Evolutionary conservation across 176 grass and related monocot genomes (phyloP).

Genomic region (Lolium perenne): DNA sequence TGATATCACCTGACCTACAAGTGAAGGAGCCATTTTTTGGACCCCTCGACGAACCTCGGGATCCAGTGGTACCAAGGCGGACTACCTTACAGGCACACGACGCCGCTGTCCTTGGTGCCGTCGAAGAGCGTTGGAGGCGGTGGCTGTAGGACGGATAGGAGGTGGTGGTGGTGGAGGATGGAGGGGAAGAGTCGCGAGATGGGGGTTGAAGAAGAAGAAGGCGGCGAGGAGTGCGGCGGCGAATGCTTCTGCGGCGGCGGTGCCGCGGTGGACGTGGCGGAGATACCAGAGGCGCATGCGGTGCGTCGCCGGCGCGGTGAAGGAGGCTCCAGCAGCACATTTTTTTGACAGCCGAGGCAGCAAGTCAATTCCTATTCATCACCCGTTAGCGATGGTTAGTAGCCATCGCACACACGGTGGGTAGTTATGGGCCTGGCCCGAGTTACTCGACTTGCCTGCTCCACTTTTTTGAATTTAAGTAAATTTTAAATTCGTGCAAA

Average conservation of each 20-base stretch:
- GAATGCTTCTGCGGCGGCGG: neutral
- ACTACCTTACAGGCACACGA: slow-evolving; percentile 70
- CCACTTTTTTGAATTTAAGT: no score
- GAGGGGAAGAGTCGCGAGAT: neutral
- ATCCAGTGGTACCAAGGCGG: slow-evolving; percentile 69
- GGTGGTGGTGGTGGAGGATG: neutral
- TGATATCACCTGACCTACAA: slow-evolving; percentile 36
- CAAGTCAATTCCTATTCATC: no score
- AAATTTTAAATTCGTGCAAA: no score
- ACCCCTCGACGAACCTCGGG: slow-evolving; percentile 62
- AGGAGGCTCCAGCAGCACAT: neutral
- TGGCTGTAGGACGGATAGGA: slow-evolving; percentile 43
- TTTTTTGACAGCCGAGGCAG: neutral
- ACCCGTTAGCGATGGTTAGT: no score
- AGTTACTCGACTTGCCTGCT: no score
- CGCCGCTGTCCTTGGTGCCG: slow-evolving; percentile 28
- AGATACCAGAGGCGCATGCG: slow-evolving; percentile 25
- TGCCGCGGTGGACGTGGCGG: neutral
- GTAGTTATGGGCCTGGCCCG: no score
- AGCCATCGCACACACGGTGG: no score
- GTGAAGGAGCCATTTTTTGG: slow-evolving; percentile 69
- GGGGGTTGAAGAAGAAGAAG: slow-evolving; percentile 33
- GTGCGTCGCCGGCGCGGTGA: slow-evolving; percentile 24
- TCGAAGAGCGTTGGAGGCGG: slow-evolving; percentile 49
- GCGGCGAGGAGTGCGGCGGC: slow-evolving; percentile 24